Evolutionary conservation across 805 yeast genomes (phyloP).

Genomic region (Lipomyces anomalus): DNA sequence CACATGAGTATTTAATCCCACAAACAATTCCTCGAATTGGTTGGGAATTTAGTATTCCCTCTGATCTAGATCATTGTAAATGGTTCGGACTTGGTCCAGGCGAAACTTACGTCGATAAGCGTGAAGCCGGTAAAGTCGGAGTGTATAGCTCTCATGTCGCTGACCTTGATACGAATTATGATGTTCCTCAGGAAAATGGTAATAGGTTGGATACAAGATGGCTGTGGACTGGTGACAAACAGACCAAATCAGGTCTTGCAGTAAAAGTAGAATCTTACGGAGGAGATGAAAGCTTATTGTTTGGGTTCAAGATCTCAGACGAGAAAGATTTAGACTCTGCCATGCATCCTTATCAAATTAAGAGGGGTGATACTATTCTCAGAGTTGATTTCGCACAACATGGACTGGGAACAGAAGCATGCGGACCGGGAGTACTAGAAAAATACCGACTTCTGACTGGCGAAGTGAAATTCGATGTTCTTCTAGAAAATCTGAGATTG

Average conservation of each 20-base stretch:
- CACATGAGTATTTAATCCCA: constrained; percentile 25
- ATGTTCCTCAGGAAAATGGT: constrained; percentile 38
- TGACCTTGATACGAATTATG: constrained; percentile 30
- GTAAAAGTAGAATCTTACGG: constrained; percentile 6
- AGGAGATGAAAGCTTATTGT: constrained; percentile 17
- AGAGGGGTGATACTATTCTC: constrained; percentile 12
- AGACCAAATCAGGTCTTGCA: constrained; percentile 6
- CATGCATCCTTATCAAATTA: constrained; percentile 28
- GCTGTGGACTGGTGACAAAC: constrained; percentile 15
- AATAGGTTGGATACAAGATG: constrained; percentile 35
- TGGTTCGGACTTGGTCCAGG: constrained; percentile 39
- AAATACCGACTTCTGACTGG: constrained; percentile 11
- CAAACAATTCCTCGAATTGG: constrained; percentile 35
- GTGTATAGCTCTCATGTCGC: constrained; percentile 18
- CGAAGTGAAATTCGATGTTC: constrained; percentile 9
- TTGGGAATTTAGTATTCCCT: constrained; percentile 31
- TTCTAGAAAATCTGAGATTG: no score
- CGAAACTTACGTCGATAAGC: constrained; percentile 35
- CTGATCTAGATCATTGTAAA: constrained; percentile 21
- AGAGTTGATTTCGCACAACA: constrained; percentile 28
- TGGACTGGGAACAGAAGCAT: constrained; percentile 31
- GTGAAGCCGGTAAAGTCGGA: constrained; percentile 31
- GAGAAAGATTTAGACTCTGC: constrained; percentile 22
- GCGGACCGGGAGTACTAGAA: constrained; percentile 29
- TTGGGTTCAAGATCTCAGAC: constrained; percentile 17